Conservation (phyloP, 2,329 filamentous ascomycete species). For the Phyllosticta citrichinensis region DNA sequence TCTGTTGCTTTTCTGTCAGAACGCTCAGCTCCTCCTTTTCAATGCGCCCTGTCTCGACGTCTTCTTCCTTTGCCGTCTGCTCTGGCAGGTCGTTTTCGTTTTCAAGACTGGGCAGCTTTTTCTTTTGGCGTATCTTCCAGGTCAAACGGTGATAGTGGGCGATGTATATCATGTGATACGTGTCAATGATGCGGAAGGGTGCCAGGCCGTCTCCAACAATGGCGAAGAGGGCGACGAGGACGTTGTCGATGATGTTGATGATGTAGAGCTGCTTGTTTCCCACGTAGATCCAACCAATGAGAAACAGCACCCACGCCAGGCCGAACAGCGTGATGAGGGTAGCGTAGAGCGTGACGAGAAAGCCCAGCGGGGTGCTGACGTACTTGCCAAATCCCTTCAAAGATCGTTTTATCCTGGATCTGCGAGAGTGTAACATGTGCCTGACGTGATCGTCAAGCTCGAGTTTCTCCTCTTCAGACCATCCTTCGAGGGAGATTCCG, state of each 20-base stretch:
- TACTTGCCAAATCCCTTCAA: slow-evolving; percentile 78
- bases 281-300: slow-evolving; percentile 78
- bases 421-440: slow-evolving; percentile 75
- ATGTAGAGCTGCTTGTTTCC: slow-evolving; percentile 53
- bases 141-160: slow-evolving; percentile 54
- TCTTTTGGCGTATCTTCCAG: slow-evolving; percentile 50
- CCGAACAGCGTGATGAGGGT: slow-evolving; percentile 76
- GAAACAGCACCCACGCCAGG: slow-evolving; percentile 79
- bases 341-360: slow-evolving; percentile 76
- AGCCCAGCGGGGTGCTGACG: slow-evolving; percentile 63
- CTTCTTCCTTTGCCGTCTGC: neutral
- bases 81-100: slow-evolving; percentile 57
- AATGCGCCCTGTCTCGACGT: slow-evolving; percentile 6
- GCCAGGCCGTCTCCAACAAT: slow-evolving; percentile 48
- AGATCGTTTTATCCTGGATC: slow-evolving; percentile 67
- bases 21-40: slow-evolving; percentile 28
- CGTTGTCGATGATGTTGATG: slow-evolving; percentile 41
- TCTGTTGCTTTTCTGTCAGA: slow-evolving; percentile 51
- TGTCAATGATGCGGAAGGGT: slow-evolving; percentile 63
- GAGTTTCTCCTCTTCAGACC: slow-evolving; percentile 62
- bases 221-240: slow-evolving; percentile 49
- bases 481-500: slow-evolving; percentile 60
- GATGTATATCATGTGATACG: slow-evolving; percentile 73
- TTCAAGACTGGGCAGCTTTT: slow-evolving; percentile 46
- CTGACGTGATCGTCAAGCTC: slow-evolving; percentile 78